A percentile compares a stretch with the other conserved stretches of the same genome.
Conservation (phyloP, 2,329 filamentous ascomycete species). For the Claviceps maximensis region DNA sequence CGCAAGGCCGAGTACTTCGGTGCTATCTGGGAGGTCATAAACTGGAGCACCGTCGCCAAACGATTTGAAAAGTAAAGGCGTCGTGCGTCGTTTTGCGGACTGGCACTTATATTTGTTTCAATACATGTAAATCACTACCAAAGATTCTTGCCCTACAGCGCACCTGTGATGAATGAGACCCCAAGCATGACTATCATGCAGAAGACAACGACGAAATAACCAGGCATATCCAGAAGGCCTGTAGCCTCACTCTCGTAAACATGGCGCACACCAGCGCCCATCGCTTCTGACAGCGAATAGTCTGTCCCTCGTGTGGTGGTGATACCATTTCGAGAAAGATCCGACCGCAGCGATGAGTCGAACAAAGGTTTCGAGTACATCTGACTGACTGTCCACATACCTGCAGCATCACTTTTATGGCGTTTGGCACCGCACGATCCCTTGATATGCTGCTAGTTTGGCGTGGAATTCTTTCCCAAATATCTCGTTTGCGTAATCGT, state of each 20-base stretch:
- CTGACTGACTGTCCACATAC: background rate
- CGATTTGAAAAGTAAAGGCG: constrained; percentile 45
- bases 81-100: background rate
- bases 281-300: background rate
- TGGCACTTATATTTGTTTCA: background rate
- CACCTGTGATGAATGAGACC: background rate
- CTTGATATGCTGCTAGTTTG: constrained; percentile 19
- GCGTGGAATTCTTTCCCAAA: constrained; percentile 12
- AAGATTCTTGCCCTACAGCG: background rate
- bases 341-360: background rate
- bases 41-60: constrained; percentile 84
- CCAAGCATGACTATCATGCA: too few species aligned
- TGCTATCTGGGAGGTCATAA: constrained; percentile 88
- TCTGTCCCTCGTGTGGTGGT: background rate
- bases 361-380: background rate
- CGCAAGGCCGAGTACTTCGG: constrained; percentile 92
- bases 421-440: constrained; percentile 16
- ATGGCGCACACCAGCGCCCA: background rate
- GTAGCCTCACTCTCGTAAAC: background rate
- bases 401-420: background rate
- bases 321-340: background rate
- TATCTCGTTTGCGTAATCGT: constrained; percentile 17
- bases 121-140: constrained; percentile 1
- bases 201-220: too few species aligned
- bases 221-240: too few species aligned